phyloP scores from a whole-genome alignment of 495 filamentous ascomycete species.

The Entonaema liquescens region DNA sequence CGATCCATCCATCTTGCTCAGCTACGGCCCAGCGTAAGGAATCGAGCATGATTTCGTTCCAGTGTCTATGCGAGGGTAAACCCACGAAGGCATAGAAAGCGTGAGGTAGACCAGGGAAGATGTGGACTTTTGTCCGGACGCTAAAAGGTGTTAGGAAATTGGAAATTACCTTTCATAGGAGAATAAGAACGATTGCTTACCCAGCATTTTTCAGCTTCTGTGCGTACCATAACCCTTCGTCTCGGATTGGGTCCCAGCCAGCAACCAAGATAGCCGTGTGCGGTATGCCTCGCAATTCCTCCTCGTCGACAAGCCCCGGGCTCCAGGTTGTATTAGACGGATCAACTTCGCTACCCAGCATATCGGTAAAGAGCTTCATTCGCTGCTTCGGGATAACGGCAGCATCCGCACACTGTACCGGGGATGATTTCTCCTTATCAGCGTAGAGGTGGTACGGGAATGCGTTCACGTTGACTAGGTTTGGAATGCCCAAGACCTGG shows the following conservation, averaged over 20 bases:
- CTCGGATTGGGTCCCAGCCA: slow-evolving; percentile 58
- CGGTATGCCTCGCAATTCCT: slow-evolving; percentile 53
- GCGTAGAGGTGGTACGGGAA: slow-evolving; percentile 52
- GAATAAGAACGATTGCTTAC: slow-evolving; percentile 44
- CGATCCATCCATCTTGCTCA: slow-evolving; percentile 34
- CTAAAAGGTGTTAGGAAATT: slow-evolving; percentile 14
- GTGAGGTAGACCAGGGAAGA: slow-evolving; percentile 45
- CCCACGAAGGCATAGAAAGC: slow-evolving; percentile 32
- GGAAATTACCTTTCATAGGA: background rate
- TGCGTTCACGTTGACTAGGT: slow-evolving; percentile 45
- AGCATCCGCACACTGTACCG: slow-evolving; percentile 52
- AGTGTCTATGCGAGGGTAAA: slow-evolving; percentile 34
- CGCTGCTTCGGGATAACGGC: slow-evolving; percentile 48
- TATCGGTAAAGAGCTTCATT: slow-evolving; percentile 46
- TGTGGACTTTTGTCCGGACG: slow-evolving; percentile 42
- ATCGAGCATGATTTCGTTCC: slow-evolving; percentile 37
- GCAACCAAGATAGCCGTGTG: slow-evolving; percentile 56
- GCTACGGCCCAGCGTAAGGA: slow-evolving; percentile 36
- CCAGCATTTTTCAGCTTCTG: slow-evolving; percentile 56
- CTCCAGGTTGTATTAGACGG: slow-evolving; percentile 48
- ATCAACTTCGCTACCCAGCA: slow-evolving; percentile 44
- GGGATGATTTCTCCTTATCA: slow-evolving; percentile 49
- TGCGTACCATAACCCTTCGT: slow-evolving; percentile 57
- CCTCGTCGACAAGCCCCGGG: slow-evolving; percentile 52
- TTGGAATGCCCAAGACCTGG: slow-evolving; percentile 57